These are phyloP conservation scores for Candida pseudofarinosa DNA, from an alignment of 805 yeast species.

Conservation along the genomic window DNA sequence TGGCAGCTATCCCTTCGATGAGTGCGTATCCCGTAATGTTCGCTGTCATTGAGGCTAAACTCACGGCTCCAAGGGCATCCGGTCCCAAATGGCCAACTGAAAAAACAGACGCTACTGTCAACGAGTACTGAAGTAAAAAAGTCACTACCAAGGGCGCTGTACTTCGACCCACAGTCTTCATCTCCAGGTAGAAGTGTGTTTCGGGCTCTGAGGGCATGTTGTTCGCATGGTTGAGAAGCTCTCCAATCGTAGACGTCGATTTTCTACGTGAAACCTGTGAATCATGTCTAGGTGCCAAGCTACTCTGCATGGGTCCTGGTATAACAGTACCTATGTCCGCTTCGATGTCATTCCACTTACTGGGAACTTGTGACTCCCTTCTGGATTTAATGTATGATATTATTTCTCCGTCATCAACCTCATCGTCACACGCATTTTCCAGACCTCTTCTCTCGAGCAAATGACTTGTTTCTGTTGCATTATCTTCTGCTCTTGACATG, in stretches of 20 bases:
- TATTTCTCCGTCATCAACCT: conserved; percentile 32
- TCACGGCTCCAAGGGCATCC: conserved; percentile 69
- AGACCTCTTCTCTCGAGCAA: neutral
- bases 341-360: neutral
- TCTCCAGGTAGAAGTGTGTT: conserved; percentile 38
- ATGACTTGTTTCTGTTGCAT: neutral
- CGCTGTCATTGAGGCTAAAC: conserved; percentile 73
- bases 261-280: neutral
- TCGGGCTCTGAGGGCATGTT: conserved; percentile 36
- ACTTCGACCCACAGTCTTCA: conserved; percentile 32
- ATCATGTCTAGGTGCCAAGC: neutral
- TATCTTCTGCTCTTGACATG: neutral
- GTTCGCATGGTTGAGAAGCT: neutral
- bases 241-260: neutral
- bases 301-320: neutral
- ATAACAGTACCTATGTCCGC: neutral
- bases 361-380: conserved; percentile 31
- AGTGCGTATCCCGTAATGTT: conserved; percentile 72
- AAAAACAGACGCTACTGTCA: conserved; percentile 73
- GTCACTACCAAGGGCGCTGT: conserved; percentile 62
- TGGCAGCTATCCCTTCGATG: conserved; percentile 75
- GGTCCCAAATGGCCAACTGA: conserved; percentile 73
- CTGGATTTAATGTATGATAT: conserved; percentile 36
- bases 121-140: conserved; percentile 64
- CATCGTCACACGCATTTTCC: conserved; percentile 4